Evolutionary conservation across 495 filamentous ascomycete genomes (phyloP), one percentile per base, ranked within the genome.

Genomic region (Neurospora sp.): DNA sequence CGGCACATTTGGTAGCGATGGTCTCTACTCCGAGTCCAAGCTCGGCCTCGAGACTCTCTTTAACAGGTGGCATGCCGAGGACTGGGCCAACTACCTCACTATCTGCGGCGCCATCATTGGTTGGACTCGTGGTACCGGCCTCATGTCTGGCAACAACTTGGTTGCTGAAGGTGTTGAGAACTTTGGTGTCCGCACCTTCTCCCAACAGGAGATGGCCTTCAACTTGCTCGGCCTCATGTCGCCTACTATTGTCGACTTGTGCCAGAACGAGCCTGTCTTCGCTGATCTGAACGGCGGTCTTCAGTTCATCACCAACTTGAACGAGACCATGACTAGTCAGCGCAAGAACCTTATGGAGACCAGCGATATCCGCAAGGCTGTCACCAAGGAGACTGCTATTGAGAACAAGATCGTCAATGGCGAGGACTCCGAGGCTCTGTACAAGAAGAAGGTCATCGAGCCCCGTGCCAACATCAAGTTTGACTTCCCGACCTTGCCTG

Each of bases 121-220:
- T 74, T 99, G 96, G 96, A 99, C 96, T 74, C 94, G 96, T 83
- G 96, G 96, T 69, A 99, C 96, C 72, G 96, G 96, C 77, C 87
- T 99, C 74, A 99, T 99, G 96, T 92, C 91, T 78, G 94, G 93
- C 76, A 99, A 99, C 86, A 99, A 99, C 81, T 90, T 97, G 79
- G 94, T 98, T 72, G 96, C 96, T 8, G 94, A 98, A 82, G 96
- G 95, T 69, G 92, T 99, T 71, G 96, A 99, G 84, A 92, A 91
- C 75, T 94, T 95, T 78, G 96, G 96, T 78, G 96, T 98, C 19
- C 93, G 96, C 75, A 99, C 96, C 5, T 99, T 99, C 85, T 98
- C 95, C 21, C 96, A 98, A 84, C 93, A 96, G 77, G 96, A 99
- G 83, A 99, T 99, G 96, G 96, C 96, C 4, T 98, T 99, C 88